These are phyloP conservation scores for Dissophora globulifera DNA, from an alignment of 192 early-diverging fungal species.

Conservation along the genomic window DNA sequence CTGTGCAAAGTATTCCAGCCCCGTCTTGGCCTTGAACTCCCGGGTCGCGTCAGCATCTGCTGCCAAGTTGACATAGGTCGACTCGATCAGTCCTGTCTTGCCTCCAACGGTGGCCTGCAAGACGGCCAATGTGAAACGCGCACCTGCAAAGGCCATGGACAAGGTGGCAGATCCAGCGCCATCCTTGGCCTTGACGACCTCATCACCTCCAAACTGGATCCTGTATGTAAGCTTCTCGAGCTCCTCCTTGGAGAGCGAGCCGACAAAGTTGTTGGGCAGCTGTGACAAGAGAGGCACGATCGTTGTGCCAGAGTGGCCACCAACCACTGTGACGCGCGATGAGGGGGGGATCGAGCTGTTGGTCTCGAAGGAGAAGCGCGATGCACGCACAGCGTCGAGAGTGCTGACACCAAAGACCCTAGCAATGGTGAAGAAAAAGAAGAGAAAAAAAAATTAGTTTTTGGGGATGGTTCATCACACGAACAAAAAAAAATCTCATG, in stretches of 20 bases:
- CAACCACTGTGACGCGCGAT: conserved; percentile 83
- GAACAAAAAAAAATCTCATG: too few species aligned
- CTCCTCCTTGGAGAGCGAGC: conserved; percentile 82
- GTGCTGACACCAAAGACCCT: conserved; percentile 94
- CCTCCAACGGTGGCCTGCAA: conserved; percentile 74
- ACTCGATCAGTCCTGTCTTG: conserved; percentile 83
- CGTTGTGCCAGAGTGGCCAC: conserved; percentile 94
- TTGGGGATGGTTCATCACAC: too few species aligned
- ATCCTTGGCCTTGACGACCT: conserved; percentile 96
- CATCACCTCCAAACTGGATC: conserved; percentile 97
- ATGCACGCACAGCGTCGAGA: conserved; percentile 92
- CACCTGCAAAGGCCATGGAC: conserved; percentile 87
- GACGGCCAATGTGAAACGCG: conserved; percentile 85
- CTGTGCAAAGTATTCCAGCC: conserved; percentile 77
- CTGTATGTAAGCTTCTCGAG: conserved; percentile 86
- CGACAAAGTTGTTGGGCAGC: conserved; percentile 67
- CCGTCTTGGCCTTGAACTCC: conserved; percentile 21
- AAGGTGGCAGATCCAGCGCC: conserved; percentile 87
- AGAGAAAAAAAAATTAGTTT: too few species aligned
- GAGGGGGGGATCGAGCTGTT: conserved; percentile 71
- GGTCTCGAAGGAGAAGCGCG: conserved; percentile 84
- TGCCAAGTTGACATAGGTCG: conserved; percentile 79
- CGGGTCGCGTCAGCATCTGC: conserved; percentile 46
- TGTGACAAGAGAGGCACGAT: conserved; percentile 91
- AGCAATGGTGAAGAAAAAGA: too few species aligned